Base-by-base conservation (phyloP, 805 yeast genomes). In the Candida glaebosa region DNA sequence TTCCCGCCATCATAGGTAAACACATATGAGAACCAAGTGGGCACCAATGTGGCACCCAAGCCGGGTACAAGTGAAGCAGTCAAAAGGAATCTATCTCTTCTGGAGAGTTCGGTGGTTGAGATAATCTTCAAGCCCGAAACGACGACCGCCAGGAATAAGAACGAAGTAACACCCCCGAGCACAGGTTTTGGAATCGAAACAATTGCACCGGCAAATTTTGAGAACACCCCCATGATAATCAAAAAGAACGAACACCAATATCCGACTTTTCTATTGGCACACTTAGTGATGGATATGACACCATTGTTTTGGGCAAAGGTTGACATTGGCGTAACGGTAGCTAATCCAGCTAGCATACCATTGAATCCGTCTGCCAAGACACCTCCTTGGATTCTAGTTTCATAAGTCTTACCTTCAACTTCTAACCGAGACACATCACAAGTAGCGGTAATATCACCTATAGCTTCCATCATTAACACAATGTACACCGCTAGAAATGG, bases 301-400 rank as follows among this genome's bases (percentile, higher is more conserved):
- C 96, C 96, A 60, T 90, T 90, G 67, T 90, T 90, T 66, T 89
- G 96, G 10, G 96, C 96, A 69, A 90, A 90, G 0, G 93, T 84
- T 9, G 95, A 82, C 79, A 88, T 73, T 43, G 96, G 96, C n/a
- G 96, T 84, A 41, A 85, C 68, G 16, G 96, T 88, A 75, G 80
- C 76, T 34, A 89, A 69, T 33, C 89, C 88, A 12, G 93, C 83
- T 3, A 88, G 48, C 17, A 84, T 53, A 46, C 96, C 90, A 59
- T 84, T 84, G 50, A 87, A 53, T 35, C 96, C 96, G 62, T 89
- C 96, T 15, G 95, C 93, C 26, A 89, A 71, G 35, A 89, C 78
- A 64, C 96, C 97, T 54, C 97, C 96, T 68, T 90, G 96, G 50
- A 90, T 75, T 63, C 96, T 73, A 14, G 90, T 78, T 52, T 89